Conservation (phyloP, 768 basidiomycete genomes). For the Mycena alexandri region DNA sequence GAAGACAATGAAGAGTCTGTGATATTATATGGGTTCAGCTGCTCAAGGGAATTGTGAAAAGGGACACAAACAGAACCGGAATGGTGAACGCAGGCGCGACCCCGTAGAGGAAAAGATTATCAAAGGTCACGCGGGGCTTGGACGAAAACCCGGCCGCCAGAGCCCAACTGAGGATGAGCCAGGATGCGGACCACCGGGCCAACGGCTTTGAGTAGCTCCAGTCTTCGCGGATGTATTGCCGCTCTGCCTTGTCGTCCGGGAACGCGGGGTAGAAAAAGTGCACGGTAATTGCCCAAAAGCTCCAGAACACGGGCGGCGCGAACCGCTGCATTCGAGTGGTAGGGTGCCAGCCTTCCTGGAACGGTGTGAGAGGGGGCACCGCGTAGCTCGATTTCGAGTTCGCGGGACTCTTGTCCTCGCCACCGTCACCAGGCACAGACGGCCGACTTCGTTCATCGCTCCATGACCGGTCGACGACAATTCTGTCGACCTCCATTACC, state of each 20-base stretch:
- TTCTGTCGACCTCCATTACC: slow-evolving; percentile 66
- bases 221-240: slow-evolving; percentile 66
- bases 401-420: slow-evolving; percentile 41
- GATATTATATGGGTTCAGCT: slow-evolving; percentile 2
- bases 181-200: slow-evolving; percentile 73
- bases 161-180: slow-evolving; percentile 78
- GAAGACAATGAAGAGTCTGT: slow-evolving; percentile 70
- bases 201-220: slow-evolving; percentile 81
- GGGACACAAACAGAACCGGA: slow-evolving; percentile 62
- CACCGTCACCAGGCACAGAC: slow-evolving; percentile 34
- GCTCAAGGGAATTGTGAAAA: background rate
- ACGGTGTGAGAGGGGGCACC: slow-evolving; percentile 13
- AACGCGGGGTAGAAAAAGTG: slow-evolving; percentile 75
- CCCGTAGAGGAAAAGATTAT: slow-evolving; percentile 74
- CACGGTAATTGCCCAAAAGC: slow-evolving; percentile 54
- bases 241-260: slow-evolving; percentile 65
- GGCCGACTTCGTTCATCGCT: slow-evolving; percentile 54
- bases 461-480: slow-evolving; percentile 83
- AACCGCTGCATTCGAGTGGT: slow-evolving; percentile 37
- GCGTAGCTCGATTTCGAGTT: slow-evolving; percentile 49
- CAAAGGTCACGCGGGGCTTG: slow-evolving; percentile 57
- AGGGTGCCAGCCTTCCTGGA: slow-evolving; percentile 35
- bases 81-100: slow-evolving; percentile 71
- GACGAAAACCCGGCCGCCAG: slow-evolving; percentile 68
- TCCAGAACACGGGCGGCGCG: slow-evolving; percentile 45